These are phyloP conservation scores for Gracilaria caudata DNA, from an alignment of 23 red algal genomes.

Conservation along the genomic window DNA sequence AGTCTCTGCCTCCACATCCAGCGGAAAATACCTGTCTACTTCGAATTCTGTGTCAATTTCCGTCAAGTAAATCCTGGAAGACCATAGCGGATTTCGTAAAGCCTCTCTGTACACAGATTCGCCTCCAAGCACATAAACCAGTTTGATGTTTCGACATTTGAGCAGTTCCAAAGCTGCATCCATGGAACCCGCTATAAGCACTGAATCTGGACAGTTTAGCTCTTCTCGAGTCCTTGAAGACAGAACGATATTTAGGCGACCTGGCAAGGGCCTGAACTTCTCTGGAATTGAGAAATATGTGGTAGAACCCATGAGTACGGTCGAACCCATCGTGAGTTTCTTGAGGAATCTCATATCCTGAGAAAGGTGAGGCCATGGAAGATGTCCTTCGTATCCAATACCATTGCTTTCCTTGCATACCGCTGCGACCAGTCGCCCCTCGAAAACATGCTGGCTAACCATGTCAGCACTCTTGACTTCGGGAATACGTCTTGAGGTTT, in stretches of 20 bases:
- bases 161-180: constrained; percentile 71
- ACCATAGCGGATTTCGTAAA: constrained; percentile 43
- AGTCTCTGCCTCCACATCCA: constrained; percentile 12
- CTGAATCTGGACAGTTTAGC: constrained; percentile 24
- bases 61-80: constrained; percentile 55
- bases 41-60: constrained; percentile 35
- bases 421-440: constrained; percentile 61
- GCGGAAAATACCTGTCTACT: constrained; percentile 38
- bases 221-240: constrained; percentile 27
- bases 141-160: not conserved
- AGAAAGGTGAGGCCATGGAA: constrained; percentile 81
- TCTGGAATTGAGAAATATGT: constrained; percentile 82
- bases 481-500: not conserved
- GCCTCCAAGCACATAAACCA: constrained; percentile 87
- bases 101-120: constrained; percentile 71
- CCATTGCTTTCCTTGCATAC: constrained; percentile 39
- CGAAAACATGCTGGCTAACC: not conserved
- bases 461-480: not conserved
- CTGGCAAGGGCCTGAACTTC: constrained; percentile 65
- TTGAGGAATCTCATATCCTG: constrained; percentile 70
- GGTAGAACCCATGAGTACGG: constrained; percentile 87
- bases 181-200: constrained; percentile 60
- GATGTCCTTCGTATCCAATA: constrained; percentile 71
- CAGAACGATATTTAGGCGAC: constrained; percentile 88
- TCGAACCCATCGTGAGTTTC: constrained; percentile 47